Conservation (phyloP, 2,329 filamentous ascomycete genomes). For the Cordyceps cateniannulata region DNA sequence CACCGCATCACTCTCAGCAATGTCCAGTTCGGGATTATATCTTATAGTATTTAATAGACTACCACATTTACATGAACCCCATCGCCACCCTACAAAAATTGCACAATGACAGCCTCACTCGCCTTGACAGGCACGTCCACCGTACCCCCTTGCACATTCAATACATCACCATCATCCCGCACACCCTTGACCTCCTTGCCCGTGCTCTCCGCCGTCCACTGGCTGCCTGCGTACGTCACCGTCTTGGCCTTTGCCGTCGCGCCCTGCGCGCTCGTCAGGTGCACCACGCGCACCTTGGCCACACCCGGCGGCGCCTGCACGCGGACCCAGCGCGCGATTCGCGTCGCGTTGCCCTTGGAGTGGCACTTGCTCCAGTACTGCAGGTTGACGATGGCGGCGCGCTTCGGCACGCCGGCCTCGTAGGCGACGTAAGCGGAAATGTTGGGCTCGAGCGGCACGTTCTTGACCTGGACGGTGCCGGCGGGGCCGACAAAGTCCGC, state of each 20-base stretch:
- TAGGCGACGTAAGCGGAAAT: constrained; percentile 25
- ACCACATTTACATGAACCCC: too few relatives aligned
- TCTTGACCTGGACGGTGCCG: constrained; percentile 22
- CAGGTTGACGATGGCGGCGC: constrained; percentile 27
- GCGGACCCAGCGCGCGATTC: neutral
- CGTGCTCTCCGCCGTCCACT: constrained; percentile 29
- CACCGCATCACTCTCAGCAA: neutral
- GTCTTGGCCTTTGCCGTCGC: constrained; percentile 26
- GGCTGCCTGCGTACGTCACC: constrained; percentile 32
- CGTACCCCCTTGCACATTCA: constrained; percentile 21
- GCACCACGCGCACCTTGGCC: constrained; percentile 21
- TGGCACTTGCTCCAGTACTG: constrained; percentile 28
- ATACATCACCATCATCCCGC: constrained; percentile 22
- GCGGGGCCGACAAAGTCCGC: constrained; percentile 29
- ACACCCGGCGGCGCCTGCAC: constrained; percentile 3
- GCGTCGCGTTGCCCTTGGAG: constrained; percentile 12
- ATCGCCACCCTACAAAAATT: neutral
- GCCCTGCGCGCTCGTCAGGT: constrained; percentile 27
- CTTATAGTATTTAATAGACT: too few relatives aligned
- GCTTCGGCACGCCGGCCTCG: constrained; percentile 21
- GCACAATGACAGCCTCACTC: constrained; percentile 10
- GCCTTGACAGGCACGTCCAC: constrained; percentile 5
- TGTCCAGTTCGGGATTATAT: too few relatives aligned
- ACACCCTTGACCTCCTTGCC: constrained; percentile 28
- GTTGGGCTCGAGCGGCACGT: constrained; percentile 19